A percentile compares a stretch with the other conserved stretches of the same genome.
phyloP scores from a whole-genome alignment of 768 basidiomycete genomes.

The Boletellus ananiceps region DNA sequence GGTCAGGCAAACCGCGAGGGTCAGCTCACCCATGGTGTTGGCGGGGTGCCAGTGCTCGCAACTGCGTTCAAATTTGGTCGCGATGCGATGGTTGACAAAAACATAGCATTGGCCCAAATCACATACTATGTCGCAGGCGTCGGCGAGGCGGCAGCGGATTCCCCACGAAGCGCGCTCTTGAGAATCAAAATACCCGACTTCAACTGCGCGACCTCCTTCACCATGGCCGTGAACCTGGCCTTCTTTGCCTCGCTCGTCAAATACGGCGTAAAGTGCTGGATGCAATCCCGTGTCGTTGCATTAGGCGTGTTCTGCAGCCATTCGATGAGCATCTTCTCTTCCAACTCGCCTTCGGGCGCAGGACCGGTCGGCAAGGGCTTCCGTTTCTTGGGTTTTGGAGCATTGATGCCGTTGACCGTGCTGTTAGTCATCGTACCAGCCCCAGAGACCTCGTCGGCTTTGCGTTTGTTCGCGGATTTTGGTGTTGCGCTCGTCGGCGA shows the following conservation, averaged over 20 bases:
- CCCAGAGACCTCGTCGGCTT: constrained; percentile 41
- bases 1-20: background rate
- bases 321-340: constrained; percentile 62
- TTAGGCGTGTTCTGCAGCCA: constrained; percentile 70
- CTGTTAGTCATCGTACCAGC: constrained; percentile 5
- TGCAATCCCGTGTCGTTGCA: constrained; percentile 74
- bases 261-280: constrained; percentile 74
- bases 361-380: constrained; percentile 37
- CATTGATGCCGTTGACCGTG: constrained; percentile 19
- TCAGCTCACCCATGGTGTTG: background rate
- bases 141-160: constrained; percentile 23
- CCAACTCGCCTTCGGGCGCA: constrained; percentile 53
- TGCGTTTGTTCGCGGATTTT: constrained; percentile 54
- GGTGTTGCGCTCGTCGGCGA: constrained; percentile 33
- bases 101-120: constrained; percentile 6
- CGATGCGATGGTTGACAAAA: constrained; percentile 19
- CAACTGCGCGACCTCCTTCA: constrained; percentile 74
- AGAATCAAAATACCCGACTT: constrained; percentile 62
- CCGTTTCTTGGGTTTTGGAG: constrained; percentile 53
- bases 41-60: background rate
- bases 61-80: constrained; percentile 11
- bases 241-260: constrained; percentile 67
- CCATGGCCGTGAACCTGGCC: constrained; percentile 68
- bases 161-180: constrained; percentile 38
- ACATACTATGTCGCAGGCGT: constrained; percentile 24